Base-by-base conservation (phyloP, 768 basidiomycete species). In the Solioccasus polychromus region DNA sequence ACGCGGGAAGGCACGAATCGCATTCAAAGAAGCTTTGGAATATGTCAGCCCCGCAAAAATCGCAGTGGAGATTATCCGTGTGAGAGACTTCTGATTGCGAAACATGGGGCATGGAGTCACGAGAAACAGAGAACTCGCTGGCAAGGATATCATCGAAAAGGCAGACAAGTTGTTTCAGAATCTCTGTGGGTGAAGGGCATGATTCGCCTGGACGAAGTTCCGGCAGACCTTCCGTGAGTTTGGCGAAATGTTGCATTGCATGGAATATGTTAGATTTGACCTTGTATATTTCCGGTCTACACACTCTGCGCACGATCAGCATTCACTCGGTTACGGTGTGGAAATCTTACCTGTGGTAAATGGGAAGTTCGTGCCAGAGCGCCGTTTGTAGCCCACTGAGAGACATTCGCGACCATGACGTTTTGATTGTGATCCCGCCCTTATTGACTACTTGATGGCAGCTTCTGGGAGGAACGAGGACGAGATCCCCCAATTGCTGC, bases 351-450 rank as follows among this genome's bases (percentile, higher is more conserved):
- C 90, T 75, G 60, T 80, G 78, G 61, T 92, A 92, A 12, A 92
- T 75, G 0, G 86, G 86, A 26, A 92, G 71, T 52, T 92, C 90
- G 35, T 85, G 77, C 55, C 79, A 76, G 25, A 85, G 70, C 3
- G 88, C 85, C 1, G 72, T 69, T 31, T 63, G 60, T 12, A 89
- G 61, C 4, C 86, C 83, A 37, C 68, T 60, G 22, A 85, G 55
- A 7, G 86, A 84, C 88, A 92, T 91, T 36, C 90, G 73, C 1
- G 88, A 91, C 90, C 90, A 92, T 1, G 86, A 85, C 4, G 82
- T 81, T 65, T 92, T 92, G 61, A 91, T 71, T 0, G 87, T 88
- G 19, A 92, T 74, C 11, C 90, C 88, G 19, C 90, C 87, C 38
- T 69, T 68, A 53, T 92, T 92, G 20, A 92, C 74, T 4, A 91